Percentiles rank a stretch among this genome's conserved stretches.
Conservation (phyloP, 768 basidiomycete genomes). For the Phlebiopsis flavidoalba region DNA sequence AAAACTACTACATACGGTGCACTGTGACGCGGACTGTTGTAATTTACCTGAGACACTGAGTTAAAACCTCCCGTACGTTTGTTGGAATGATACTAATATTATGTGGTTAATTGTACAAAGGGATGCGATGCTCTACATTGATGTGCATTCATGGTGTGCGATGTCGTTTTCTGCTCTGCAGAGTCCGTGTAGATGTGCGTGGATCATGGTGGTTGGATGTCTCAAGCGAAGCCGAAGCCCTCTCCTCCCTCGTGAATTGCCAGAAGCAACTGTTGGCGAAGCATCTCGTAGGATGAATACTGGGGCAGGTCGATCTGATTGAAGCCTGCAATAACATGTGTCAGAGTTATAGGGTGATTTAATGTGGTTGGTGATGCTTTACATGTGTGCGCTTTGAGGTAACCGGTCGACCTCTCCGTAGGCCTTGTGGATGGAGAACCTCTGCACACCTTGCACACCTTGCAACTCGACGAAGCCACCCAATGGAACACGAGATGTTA, state of each 20-base stretch:
- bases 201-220: not conserved
- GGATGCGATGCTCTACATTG: slow-evolving; percentile 6
- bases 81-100: not conserved
- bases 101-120: slow-evolving; percentile 2
- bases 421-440: slow-evolving; percentile 94
- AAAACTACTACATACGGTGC: too few relatives aligned
- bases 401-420: slow-evolving; percentile 82
- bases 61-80: not conserved
- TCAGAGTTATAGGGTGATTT: not conserved
- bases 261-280: slow-evolving; percentile 83
- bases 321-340: slow-evolving; percentile 55
- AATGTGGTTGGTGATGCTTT: slow-evolving; percentile 25
- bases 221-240: slow-evolving; percentile 82
- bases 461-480: slow-evolving; percentile 95
- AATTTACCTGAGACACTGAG: too few relatives aligned
- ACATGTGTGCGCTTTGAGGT: slow-evolving; percentile 91
- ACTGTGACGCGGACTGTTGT: too few relatives aligned
- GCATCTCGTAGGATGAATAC: slow-evolving; percentile 94
- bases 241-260: slow-evolving; percentile 96
- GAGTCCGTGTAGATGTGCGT: not conserved
- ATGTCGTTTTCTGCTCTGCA: not conserved
- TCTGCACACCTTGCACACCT: slow-evolving; percentile 89
- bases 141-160: not conserved
- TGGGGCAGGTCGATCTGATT: slow-evolving; percentile 94
- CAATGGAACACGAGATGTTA: slow-evolving; percentile 87